Percentiles rank a stretch among this genome's conserved stretches.
phyloP scores from a whole-genome alignment of 768 basidiomycete species.

The Trametes maxima region DNA sequence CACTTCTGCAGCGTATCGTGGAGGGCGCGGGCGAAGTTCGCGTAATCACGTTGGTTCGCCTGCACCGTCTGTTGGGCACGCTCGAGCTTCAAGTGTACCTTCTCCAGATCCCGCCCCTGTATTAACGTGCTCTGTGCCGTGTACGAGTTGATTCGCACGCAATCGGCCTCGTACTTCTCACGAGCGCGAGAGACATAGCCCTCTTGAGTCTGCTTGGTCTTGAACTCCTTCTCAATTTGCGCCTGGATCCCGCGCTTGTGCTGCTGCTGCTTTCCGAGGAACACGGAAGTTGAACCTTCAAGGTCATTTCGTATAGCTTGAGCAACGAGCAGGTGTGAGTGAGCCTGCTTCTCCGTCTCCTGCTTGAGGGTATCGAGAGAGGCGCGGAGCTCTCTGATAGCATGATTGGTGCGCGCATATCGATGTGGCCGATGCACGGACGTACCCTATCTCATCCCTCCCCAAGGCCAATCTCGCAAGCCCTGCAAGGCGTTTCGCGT shows the following conservation, averaged over 20 bases:
- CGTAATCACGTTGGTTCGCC: conserved; percentile 89
- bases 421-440: conserved; percentile 21
- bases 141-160: conserved; percentile 90
- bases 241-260: conserved; percentile 76
- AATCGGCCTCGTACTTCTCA: conserved; percentile 93
- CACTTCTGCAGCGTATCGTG: conserved; percentile 81
- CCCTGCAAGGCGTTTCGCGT: conserved; percentile 81
- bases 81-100: conserved; percentile 84
- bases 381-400: conserved; percentile 71
- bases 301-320: conserved; percentile 75
- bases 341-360: conserved; percentile 85
- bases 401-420: not conserved
- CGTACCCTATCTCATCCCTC: conserved; percentile 92
- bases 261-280: conserved; percentile 64
- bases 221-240: conserved; percentile 87
- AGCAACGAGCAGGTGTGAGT: conserved; percentile 72
- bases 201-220: conserved; percentile 86
- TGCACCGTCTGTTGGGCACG: conserved; percentile 88
- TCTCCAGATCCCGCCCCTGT: conserved; percentile 93
- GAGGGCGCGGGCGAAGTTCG: conserved; percentile 79
- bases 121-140: conserved; percentile 89
- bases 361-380: conserved; percentile 76
- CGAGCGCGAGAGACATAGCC: conserved; percentile 84
- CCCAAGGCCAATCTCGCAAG: conserved; percentile 78
- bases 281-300: conserved; percentile 63